Conservation (phyloP, 306 rosid genomes). For the Lithocarpus polystachyus region DNA sequence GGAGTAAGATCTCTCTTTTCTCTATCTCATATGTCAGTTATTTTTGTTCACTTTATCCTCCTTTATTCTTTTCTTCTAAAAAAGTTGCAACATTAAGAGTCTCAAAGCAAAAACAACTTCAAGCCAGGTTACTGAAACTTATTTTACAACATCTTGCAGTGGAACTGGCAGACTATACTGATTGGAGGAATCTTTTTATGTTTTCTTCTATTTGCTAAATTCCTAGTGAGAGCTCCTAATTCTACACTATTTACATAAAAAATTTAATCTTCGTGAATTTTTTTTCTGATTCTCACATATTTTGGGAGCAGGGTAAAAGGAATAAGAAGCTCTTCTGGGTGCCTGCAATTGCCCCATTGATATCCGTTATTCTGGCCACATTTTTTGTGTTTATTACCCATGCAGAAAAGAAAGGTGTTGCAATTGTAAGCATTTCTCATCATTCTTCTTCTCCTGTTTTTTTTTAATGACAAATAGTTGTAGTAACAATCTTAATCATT, state of each 20-base stretch:
- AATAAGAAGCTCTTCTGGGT: conserved; percentile 78
- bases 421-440: conserved; percentile 55
- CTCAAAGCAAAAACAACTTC: neutral
- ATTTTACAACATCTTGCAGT: conserved; percentile 50
- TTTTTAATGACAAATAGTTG: neutral
- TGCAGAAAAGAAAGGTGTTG: conserved; percentile 85
- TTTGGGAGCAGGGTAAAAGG: conserved; percentile 74
- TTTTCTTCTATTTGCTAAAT: conserved; percentile 70
- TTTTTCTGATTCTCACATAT: conserved; percentile 32
- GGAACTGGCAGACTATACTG: conserved; percentile 92
- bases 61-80: neutral
- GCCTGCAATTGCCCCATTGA: conserved; percentile 90
- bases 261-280: conserved; percentile 2
- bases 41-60: neutral
- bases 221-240: conserved; percentile 53
- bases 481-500: conserved; percentile 3
- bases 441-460: conserved; percentile 5
- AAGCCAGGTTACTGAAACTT: conserved; percentile 16
- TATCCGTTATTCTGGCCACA: conserved; percentile 83
- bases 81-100: neutral
- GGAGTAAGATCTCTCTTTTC: conserved; percentile 55
- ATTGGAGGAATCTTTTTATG: conserved; percentile 65
- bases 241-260: neutral
- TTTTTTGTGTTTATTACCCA: conserved; percentile 78
- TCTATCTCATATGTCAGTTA: neutral